Evolutionary conservation across 1,284 basidiomycete genomes (phyloP), one percentile per base, ranked within the genome.

Genomic region (Cryptococcus sp.): DNA sequence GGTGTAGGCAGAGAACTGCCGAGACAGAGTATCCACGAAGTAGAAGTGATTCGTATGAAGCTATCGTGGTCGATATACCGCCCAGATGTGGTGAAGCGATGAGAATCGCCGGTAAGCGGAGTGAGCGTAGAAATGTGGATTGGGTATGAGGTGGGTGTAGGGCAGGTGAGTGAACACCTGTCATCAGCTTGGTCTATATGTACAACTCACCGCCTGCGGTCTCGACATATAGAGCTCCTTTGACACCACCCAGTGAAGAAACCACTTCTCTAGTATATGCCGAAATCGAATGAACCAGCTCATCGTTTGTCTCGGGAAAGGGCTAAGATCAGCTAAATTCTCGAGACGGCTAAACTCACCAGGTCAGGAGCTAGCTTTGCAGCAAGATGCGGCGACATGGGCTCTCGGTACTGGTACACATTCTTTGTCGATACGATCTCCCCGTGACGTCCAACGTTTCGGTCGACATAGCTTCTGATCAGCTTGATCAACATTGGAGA

Each of bases 331-430:
- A 10, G 19, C 14, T 10, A 39, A 21, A 18, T 18, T 14, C 22
- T n/a, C n/a, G n/a, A n/a, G n/a, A n/a, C n/a, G n/a, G n/a, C n/a
- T n/a, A n/a, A n/a, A 55, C 48, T 64, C 64, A 52, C 68, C 54
- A 76, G 74, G 34, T 79, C 77, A 0, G 76, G 75, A 1, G 83
- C 82, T 50, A 87, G 76, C 56, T 80, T 78, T 2, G 83, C 89
- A 1, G 94, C 94, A 22, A 97, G 78, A 73, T 98, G 94, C 0
- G 94, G 94, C 60, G 89, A 92, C 48, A 98, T 87, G 0, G 94
- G 92, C 52, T 94, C 86, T 41, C 85, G 79, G 62, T 88, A 96
- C 48, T 85, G 84, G 70, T 85, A 92, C 5, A 97, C 78, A 72
- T 91, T 94, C 18, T 82, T 79, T 1, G 85, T 80, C 13, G 79